These are phyloP conservation scores for Naematelia encephala DNA, from an alignment of 768 basidiomycete species.

Conservation along the genomic window DNA sequence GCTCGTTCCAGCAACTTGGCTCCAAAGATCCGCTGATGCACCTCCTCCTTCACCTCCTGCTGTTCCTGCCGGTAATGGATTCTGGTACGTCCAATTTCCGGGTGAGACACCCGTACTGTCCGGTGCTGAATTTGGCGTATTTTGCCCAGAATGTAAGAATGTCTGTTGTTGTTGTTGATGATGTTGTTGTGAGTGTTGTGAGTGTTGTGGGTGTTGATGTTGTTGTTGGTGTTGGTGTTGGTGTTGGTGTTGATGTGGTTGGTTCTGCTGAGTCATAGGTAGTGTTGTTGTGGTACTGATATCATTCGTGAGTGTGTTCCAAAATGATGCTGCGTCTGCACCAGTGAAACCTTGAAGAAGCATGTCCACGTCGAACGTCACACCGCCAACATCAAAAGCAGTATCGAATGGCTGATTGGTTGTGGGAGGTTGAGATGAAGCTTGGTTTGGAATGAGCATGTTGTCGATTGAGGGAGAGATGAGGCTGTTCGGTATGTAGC, in stretches of 20 bases:
- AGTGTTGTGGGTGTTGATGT: background rate
- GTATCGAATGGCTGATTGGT: constrained; percentile 4
- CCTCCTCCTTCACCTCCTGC: constrained; percentile 4
- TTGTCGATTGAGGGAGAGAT: background rate
- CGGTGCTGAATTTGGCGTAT: background rate
- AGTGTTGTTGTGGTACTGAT: constrained; percentile 1
- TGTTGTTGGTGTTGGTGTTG: background rate
- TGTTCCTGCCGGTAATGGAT: background rate
- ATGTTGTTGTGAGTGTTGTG: background rate
- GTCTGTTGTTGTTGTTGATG: background rate
- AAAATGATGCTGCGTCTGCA: constrained; percentile 22
- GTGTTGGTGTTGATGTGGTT: background rate
- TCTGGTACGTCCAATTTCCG: background rate
- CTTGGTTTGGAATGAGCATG: background rate
- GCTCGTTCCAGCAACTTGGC: constrained; percentile 32
- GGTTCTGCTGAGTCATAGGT: constrained; percentile 5
- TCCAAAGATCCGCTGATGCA: constrained; percentile 37
- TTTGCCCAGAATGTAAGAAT: constrained; percentile 2
- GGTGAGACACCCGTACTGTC: background rate
- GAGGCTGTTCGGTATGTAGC: background rate
- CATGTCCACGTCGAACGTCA: constrained; percentile 42
- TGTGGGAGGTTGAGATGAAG: background rate
- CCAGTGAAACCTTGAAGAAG: constrained; percentile 36
- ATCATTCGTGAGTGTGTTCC: constrained; percentile 15
- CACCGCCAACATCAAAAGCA: constrained; percentile 38